phyloP scores from a whole-genome alignment of 1,284 basidiomycete species.

The Jaminaea rosea region DNA sequence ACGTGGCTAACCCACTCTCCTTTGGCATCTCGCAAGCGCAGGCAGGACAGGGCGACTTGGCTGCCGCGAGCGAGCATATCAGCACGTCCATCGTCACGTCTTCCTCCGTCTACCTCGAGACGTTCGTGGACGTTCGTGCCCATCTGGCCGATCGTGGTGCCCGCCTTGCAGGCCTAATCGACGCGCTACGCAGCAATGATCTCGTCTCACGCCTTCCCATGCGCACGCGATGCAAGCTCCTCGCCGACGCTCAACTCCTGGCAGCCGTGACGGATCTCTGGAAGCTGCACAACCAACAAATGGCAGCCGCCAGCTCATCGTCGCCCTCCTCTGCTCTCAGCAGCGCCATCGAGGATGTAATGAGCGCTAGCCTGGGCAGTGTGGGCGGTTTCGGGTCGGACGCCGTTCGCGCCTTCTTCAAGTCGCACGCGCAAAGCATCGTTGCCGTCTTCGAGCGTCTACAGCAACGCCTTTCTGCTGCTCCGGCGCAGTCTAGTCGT shows the following conservation, averaged over 20 bases:
- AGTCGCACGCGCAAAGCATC: conserved; percentile 47
- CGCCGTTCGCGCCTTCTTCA: conserved; percentile 74
- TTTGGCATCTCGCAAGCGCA: conserved; percentile 60
- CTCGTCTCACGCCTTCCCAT: conserved; percentile 62
- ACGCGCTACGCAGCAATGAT: conserved; percentile 57
- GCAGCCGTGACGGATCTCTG: conserved; percentile 75
- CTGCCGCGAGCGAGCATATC: conserved; percentile 61
- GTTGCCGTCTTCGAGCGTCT: conserved; percentile 17
- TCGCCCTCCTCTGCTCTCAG: conserved; percentile 47
- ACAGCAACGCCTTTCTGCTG: conserved; percentile 1
- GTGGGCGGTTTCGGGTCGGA: conserved; percentile 56
- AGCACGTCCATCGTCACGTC: conserved; percentile 53
- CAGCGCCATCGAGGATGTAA: conserved; percentile 60
- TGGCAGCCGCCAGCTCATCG: background rate
- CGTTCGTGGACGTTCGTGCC: conserved; percentile 59
- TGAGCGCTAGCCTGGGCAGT: conserved; percentile 52
- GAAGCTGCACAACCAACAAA: conserved; percentile 63
- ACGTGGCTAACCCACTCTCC: conserved; percentile 71
- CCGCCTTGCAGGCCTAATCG: conserved; percentile 69
- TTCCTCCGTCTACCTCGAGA: conserved; percentile 10
- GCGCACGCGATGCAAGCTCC: conserved; percentile 63
- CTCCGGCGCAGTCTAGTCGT: background rate
- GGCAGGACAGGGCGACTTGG: conserved; percentile 67
- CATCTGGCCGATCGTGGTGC: conserved; percentile 70
- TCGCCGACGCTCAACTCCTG: conserved; percentile 79